A percentile compares a stretch with the other conserved stretches of the same genome.
Conservation (phyloP, 306 rosid genomes). For the Bauhinia variegata region DNA sequence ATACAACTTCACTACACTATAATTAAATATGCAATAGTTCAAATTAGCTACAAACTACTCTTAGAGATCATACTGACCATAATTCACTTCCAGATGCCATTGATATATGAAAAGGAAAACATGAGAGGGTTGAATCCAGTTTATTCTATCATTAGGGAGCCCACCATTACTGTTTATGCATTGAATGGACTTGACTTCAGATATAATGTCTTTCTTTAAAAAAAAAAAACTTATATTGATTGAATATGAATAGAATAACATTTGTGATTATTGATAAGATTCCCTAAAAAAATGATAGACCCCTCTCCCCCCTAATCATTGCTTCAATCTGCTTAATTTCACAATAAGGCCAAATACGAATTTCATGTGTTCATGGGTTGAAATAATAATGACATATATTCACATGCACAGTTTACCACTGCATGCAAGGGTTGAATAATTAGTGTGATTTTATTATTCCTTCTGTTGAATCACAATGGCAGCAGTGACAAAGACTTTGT, state of each 20-base stretch:
- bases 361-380: conserved; percentile 8
- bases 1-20: no score
- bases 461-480: conserved; percentile 27
- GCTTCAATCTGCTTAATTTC: conserved; percentile 24
- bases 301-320: conserved; percentile 23
- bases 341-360: conserved; percentile 9
- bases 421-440: conserved; percentile 22
- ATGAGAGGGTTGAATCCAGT: conserved; percentile 3
- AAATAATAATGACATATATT: conserved; percentile 9
- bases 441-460: not conserved
- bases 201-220: no score
- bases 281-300: conserved; percentile 33
- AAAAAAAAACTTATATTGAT: no score
- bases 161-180: not conserved
- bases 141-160: conserved; percentile 12
- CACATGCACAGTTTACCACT: conserved; percentile 34
- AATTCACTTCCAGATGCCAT: not conserved
- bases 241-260: not conserved
- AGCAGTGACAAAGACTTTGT: not conserved
- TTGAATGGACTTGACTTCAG: conserved; percentile 7
- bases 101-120: conserved; percentile 1
- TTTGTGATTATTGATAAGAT: conserved; percentile 36
- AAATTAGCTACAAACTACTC: no score
- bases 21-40: no score
- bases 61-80: not conserved